Evolutionary conservation across 257 asterid genomes (phyloP), one percentile per base, ranked within the genome.

Genomic region (Pogostemon cablin): DNA sequence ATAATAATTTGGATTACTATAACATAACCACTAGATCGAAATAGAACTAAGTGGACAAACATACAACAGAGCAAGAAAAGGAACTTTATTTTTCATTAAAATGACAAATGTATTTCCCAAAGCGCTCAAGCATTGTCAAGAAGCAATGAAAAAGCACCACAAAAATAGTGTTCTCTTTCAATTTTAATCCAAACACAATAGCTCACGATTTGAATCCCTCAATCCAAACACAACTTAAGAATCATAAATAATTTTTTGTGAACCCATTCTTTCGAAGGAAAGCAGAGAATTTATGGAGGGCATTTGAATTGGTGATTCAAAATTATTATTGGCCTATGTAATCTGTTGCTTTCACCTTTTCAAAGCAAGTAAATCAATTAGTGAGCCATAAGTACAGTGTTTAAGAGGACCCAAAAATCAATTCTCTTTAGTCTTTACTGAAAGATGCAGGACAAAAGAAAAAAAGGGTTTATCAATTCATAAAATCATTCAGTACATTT

Each of bases 11-110:
- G 9, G 34, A 68, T 12, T 17, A 47, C 42, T 4, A 25, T 46
- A 25, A 35, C 44, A 55, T 4, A 17, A 60, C 17, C 11, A 37
- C 44, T 49, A 41, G 38, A 67, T 57, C 55, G 63, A 25, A 54
- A 20, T 68, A 9, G 32, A 47, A 34, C 72, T n/a, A 52, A 68
- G 35, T 12, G 39, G 56, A 40, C 5, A 53, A 59, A 55, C 61
- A 65, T 52, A 61, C 48, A 15, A 54, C 44, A 49, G 76, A 79
- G 71, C 75, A 79, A 73, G 61, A 20, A 49, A 56, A 50, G 34
- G 58, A 25, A 73, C 10, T 38, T 25, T 25, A 25, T 25, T 25
- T 25, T 25, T 25, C 32, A 25, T 25, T 25, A 25, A 25, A 25
- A 1, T 25, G 32, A 25, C 32, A 25, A 25, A 25, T 25, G 32